Evolutionary conservation across 2,329 filamentous ascomycete species (phyloP).

Genomic region (Aspergillus persii): DNA sequence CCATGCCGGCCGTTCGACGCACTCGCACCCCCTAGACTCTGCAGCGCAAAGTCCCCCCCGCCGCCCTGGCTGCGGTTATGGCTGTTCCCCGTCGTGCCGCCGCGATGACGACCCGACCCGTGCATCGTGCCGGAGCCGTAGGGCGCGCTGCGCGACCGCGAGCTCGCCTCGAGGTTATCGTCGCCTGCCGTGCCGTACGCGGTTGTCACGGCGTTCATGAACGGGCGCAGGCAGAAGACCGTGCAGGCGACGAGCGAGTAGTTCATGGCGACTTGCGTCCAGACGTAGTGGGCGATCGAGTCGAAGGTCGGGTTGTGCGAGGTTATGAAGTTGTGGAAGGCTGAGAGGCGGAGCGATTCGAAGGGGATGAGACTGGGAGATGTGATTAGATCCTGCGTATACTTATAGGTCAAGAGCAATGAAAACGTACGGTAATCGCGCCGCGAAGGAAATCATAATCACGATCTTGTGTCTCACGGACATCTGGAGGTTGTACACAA

Average conservation of each 20-base stretch:
- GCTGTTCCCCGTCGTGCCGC: not conserved
- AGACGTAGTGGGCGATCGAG: slow-evolving; percentile 23
- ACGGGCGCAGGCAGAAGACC: slow-evolving; percentile 21
- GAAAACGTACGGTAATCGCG: slow-evolving; percentile 26
- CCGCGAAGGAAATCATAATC: slow-evolving; percentile 18
- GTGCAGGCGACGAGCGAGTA: slow-evolving; percentile 24
- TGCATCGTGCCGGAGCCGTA: not conserved
- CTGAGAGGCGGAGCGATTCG: slow-evolving; percentile 27
- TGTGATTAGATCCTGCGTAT: not conserved
- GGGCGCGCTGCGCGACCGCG: not conserved
- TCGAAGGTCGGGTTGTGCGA: slow-evolving; percentile 27
- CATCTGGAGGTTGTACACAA: slow-evolving; percentile 22
- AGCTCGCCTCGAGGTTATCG: slow-evolving; percentile 9
- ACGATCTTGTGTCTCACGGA: slow-evolving; percentile 16
- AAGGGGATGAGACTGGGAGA: slow-evolving; percentile 15
- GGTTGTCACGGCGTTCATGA: slow-evolving; percentile 20
- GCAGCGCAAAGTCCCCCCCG: not conserved
- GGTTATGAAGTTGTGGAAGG: slow-evolving; percentile 22
- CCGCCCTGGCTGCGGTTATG: not conserved
- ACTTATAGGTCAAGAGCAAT: too few relatives aligned
- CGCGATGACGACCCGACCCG: not conserved
- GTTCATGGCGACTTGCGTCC: slow-evolving; percentile 23
- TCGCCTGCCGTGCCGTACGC: slow-evolving; percentile 16
- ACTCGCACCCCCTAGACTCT: not conserved
- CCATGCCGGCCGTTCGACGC: not conserved